Base-by-base conservation (phyloP, 768 basidiomycete species). In the Mycena pura region DNA sequence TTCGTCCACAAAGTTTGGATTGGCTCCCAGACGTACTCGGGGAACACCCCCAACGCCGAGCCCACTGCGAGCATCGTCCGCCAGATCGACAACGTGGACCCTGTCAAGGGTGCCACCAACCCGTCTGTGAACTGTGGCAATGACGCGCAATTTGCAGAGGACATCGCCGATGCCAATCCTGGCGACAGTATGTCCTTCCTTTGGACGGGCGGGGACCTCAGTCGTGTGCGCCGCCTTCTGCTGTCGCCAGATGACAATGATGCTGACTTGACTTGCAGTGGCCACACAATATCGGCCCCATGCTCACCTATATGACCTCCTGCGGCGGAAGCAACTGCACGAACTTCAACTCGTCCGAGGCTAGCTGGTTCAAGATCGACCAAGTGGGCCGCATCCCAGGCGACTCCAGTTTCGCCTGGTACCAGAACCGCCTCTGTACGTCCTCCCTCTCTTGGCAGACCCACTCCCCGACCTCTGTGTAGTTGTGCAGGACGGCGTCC, bases 81-180 rank as follows among this genome's bases (percentile, higher is more conserved):
- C 24, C 76, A 80, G 58, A 69, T 84, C 57, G 69, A 64, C 65
- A 58, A 63, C 1, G 73, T 71, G 6, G 69, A 71, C 45, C 84
- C 84, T 0, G 76, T 80, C 65, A 78, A 90, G 72, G 86, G 86
- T 36, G 82, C 87, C 19, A 73, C 54, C 34, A 90, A 89, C 66
- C 67, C 81, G 3, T 78, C 76, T 50, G 47, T 89, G 11, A 88
- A 84, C 72, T 92, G 90, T 64, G 90, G 90, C 11, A 74, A 78
- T 19, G 73, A 79, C 31, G 83, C 87, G 3, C 73, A 78, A 46
- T 71, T 77, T 2, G 89, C 86, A 0, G 60, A 78, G 5, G 74
- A 83, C 32, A 78, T 84, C 45, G 86, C 81, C 4, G 66, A 80
- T 41, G 88, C 83, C 19, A 86, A 85, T 57, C 86, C 89, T 1